Evolutionary conservation across 2,329 filamentous ascomycete genomes (phyloP), one percentile per base, ranked within the genome.

Genomic region (Alternaria postmessia): DNA sequence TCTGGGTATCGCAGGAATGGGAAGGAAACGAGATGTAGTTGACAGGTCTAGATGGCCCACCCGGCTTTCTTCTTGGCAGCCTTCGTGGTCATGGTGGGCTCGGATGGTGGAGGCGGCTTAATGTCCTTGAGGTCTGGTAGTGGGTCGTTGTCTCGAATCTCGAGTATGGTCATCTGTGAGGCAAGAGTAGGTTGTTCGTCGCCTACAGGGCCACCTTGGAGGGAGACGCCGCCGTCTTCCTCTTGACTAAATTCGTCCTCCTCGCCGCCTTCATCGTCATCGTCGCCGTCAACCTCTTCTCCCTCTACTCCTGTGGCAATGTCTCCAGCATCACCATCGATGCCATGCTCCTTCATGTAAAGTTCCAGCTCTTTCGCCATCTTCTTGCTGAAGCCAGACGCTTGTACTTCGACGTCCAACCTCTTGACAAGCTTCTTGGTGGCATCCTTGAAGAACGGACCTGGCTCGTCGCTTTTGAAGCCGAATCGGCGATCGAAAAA

Each of bases 341-440:
- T 83, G 8, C 87, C 87, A 46, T 89, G 84, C 53, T 89, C 87
- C 75, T 93, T 90, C 81, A 99, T 95, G 66, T 96, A 97, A 9
- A 88, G 86, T 75, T 97, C 95, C 16, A 99, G 82, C 69, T 99
- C 95, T 78, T 95, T 96, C 16, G 93, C 87, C 91, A 97, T 97
- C 81, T 97, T 98, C 83, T 91, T 96, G 20, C 93, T 96, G 78
- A 99, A 98, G 0, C 95, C 95, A 2, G 93, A 96, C 0, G 95
- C 95, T 74, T 96, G 91, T 1, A 96, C 93, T 32, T 92, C 88
- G 16, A 96, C 89, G 79, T 99, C 96, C 16, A 99, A 80, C 66
- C 95, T 88, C 87, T 74, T 87, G 86, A 12, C 87, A 86, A 52
- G 81, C 1, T 84, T 85, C 78, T 94, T 95, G 75, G 90, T 91